Evolutionary conservation across 352 stramenopile species (phyloP), one percentile per base, ranked within the genome.

Genomic region (Globisporangium radiosum): DNA sequence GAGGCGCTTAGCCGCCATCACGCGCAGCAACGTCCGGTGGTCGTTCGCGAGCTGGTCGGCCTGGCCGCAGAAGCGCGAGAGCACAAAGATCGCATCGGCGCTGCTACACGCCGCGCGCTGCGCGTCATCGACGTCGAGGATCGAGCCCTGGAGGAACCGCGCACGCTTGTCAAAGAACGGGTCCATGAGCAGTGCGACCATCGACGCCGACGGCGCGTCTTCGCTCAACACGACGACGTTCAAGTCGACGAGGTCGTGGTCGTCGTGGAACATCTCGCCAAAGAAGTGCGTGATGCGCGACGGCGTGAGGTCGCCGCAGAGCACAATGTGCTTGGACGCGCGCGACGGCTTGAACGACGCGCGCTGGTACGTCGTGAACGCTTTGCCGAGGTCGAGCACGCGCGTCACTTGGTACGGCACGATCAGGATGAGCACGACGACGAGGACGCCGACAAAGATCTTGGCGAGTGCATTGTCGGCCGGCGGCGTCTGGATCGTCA

Each of bases 251-350:
- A 91, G 76, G 64, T 92, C 81, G 60, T 94, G 85, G 62, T 94
- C 85, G 51, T 92, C 85, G 65, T 94, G 85, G 60, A 94, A 94
- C 36, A 94, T 82, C 47, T 94, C 85, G 53, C 78, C 78, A 67
- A 94, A 94, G 53, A 94, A 94, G 47, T 92, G 75, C 47, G 87
- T 78, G 62, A 94, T 92, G 0, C 85, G 85, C 7, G 81, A 88
- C 7, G 77, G 71, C 47, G 81, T 92, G 53, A 94, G 75, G 40
- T 94, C 85, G 15, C 85, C 85, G 60, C 85, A 94, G 37, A 94
- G 76, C 33, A 94, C 79, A 43, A 94, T 82, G 54, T 92, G 84
- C 51, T 82, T 83, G 43, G 72, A 74, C 8, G 69, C 70, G 3
- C 66, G 65, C 5, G 81, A 76, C 11, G 82, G 78, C 54, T 89